Evolutionary conservation across 192 early-diverging fungal genomes (phyloP), one percentile per base, ranked within the genome.

Genomic region (Podila horticola): DNA sequence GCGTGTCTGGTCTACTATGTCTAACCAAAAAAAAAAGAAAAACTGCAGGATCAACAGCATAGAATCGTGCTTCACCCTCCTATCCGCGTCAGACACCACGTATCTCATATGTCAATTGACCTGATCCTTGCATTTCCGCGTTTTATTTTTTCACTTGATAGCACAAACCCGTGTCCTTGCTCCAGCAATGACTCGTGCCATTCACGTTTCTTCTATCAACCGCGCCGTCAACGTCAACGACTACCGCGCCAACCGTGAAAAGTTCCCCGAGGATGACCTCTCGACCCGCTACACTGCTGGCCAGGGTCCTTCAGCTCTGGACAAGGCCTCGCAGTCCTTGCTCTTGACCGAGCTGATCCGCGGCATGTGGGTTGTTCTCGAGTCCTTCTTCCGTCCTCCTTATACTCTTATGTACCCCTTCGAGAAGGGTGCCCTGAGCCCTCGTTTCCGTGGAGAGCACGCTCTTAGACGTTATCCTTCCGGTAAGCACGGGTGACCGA

Each of bases 371-470:
- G 85, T 96, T 12, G 96, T 96, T 29, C 64, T 95, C 12, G 96
- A 97, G 87, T 91, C 96, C 67, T 95, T 97, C 82, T 94, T 99
- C 92, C 92, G 95, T 59, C 93, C 95, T 63, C 95, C 97, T 15
- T 99, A 97, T 84, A 99, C 97, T 19, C 93, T 99, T 71, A 93
- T 94, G 86, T 99, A 99, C 81, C 97, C 97, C 28, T 92, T 88
- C 70, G 97, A 99, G 82, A 99, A 99, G 90, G 97, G 96, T 8
- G 92, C 95, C 19, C 72, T 99, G 58, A 93, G 91, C 59, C 95
- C 97, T 48, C 86, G 97, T 61, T 99, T 99, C 92, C 90, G 97
- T 62, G 97, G 97, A 26, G 97, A 99, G 87, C 97, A 99, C 83
- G 96, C 97, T 17, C 82, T 99, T 62, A 89, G 97, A 71, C 88